These are phyloP conservation scores for Toxicodendron radicans DNA, from an alignment of 345 rosid genomes.

Conservation along the genomic window DNA sequence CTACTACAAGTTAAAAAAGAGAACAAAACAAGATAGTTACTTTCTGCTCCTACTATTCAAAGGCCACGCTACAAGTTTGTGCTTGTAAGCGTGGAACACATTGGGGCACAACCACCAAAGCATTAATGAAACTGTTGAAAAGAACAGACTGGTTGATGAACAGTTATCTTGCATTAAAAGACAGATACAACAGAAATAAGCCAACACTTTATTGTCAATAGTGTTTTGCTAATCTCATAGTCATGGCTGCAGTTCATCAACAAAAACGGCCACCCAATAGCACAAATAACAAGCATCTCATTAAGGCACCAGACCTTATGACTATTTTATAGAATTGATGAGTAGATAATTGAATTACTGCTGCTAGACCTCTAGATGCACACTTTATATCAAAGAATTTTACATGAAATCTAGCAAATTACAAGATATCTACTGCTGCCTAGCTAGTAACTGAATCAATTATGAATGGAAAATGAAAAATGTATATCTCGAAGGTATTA, in stretches of 20 bases:
- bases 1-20: background rate
- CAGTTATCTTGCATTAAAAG: constrained; percentile 4
- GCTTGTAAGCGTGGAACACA: too few relatives aligned
- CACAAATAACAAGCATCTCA: constrained; percentile 15
- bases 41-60: background rate
- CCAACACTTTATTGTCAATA: constrained; percentile 27
- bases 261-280: constrained; percentile 14
- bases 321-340: constrained; percentile 1
- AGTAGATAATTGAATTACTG: constrained; percentile 18
- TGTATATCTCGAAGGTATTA: constrained; percentile 44
- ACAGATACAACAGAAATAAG: background rate
- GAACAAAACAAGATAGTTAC: background rate
- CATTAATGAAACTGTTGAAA: background rate
- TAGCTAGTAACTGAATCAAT: constrained; percentile 33
- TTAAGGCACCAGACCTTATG: background rate
- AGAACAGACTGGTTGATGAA: constrained; percentile 5
- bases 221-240: constrained; percentile 15
- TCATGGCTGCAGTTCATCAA: constrained; percentile 17
- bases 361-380: constrained; percentile 30
- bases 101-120: background rate
- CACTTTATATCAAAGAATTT: constrained; percentile 23
- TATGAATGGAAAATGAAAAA: constrained; percentile 25
- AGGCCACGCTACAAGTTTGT: too few relatives aligned
- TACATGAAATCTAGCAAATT: constrained; percentile 31
- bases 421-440: constrained; percentile 19